These are phyloP conservation scores for Hypoxylon sp. DNA, from an alignment of 2,329 filamentous ascomycete species.

Conservation along the genomic window DNA sequence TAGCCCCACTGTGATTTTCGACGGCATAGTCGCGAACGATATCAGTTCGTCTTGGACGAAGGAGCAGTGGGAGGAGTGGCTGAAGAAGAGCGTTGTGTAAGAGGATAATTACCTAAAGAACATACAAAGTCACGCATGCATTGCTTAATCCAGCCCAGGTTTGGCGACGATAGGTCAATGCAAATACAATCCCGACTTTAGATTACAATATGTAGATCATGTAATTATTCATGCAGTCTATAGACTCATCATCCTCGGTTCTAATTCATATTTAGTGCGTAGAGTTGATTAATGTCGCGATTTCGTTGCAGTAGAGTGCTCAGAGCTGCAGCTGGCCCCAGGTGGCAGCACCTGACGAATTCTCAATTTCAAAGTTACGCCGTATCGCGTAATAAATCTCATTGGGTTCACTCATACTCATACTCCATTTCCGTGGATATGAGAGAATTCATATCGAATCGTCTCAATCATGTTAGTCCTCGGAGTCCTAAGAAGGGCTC, in stretches of 20 bases:
- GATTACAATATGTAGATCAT: not conserved
- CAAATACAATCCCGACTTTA: not conserved
- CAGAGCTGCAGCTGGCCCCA: constrained; percentile 7
- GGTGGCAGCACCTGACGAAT: constrained; percentile 10
- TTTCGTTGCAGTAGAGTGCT: not conserved
- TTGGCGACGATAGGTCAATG: not conserved
- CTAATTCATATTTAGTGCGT: not conserved
- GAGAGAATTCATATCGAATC: constrained; percentile 6
- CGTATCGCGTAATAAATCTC: constrained; percentile 20
- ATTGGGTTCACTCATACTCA: constrained; percentile 1
- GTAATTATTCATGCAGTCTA: not conserved
- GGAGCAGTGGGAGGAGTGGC: constrained; percentile 89
- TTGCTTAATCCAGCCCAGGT: not conserved
- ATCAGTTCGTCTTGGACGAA: constrained; percentile 84
- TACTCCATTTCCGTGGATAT: constrained; percentile 5
- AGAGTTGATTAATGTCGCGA: not conserved
- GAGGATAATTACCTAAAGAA: not conserved
- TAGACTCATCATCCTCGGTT: not conserved
- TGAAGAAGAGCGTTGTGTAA: constrained; percentile 70
- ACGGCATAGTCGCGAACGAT: constrained; percentile 84
- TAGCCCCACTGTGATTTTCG: constrained; percentile 89
- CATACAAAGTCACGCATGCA: not conserved
- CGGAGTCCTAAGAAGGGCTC: constrained; percentile 39
- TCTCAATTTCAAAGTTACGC: not conserved
- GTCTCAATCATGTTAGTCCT: constrained; percentile 44